Conservation (phyloP, 2,329 filamentous ascomycete genomes). For the Penicillium sp. region DNA sequence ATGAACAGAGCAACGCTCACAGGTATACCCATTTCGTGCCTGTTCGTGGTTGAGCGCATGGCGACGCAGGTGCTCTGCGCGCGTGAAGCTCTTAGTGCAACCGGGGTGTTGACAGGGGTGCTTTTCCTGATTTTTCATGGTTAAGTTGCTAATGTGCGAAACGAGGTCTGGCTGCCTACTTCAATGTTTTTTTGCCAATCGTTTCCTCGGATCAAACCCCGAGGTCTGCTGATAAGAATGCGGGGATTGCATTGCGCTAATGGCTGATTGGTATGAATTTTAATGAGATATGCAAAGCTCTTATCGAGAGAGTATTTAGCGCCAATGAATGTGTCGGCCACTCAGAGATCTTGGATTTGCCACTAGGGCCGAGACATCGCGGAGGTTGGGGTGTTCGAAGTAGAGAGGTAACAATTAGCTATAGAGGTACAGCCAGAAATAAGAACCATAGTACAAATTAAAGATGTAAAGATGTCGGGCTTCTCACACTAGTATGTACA, state of each 20-base stretch:
- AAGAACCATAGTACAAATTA: too few species aligned
- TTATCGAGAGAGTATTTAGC: background rate
- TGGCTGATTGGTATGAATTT: slow-evolving; percentile 11
- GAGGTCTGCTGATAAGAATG: slow-evolving; percentile 19
- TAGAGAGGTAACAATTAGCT: too few species aligned
- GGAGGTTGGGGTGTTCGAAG: background rate
- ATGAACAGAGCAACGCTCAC: slow-evolving; percentile 58
- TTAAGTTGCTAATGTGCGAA: background rate
- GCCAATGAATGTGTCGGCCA: background rate
- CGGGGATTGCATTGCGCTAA: slow-evolving; percentile 9
- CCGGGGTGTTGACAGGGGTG: slow-evolving; percentile 15
- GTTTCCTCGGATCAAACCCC: slow-evolving; percentile 6
- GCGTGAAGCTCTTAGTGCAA: slow-evolving; percentile 48
- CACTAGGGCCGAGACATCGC: background rate
- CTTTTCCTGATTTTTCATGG: slow-evolving; percentile 9
- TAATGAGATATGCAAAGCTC: background rate
- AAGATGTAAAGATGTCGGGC: too few species aligned
- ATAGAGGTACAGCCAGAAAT: too few species aligned
- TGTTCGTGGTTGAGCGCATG: slow-evolving; percentile 58
- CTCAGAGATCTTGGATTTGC: background rate
- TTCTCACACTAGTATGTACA: too few species aligned
- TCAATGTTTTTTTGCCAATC: background rate
- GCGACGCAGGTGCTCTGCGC: slow-evolving; percentile 58
- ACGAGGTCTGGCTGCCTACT: background rate
- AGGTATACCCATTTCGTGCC: slow-evolving; percentile 51